phyloP scores from a whole-genome alignment of 352 stramenopile species.

The Pythium aristosporum region DNA sequence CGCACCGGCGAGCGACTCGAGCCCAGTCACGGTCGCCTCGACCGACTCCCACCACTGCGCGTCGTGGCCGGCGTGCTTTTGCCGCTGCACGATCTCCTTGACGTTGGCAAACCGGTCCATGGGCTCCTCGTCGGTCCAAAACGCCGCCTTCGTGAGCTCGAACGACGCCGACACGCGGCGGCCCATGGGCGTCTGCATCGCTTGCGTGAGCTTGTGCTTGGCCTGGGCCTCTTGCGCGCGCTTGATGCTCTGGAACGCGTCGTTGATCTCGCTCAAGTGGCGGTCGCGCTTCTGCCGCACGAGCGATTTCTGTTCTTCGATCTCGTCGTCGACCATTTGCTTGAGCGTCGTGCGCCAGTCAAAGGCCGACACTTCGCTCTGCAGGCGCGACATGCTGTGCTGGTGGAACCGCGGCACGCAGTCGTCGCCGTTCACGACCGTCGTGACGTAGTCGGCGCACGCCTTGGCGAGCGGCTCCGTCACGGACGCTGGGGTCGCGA shows the following conservation, averaged over 20 bases:
- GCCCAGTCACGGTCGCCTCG: constrained; percentile 43
- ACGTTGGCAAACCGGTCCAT: constrained; percentile 53
- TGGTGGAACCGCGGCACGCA: constrained; percentile 80
- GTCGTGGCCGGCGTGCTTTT: constrained; percentile 25
- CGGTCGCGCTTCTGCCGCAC: constrained; percentile 48
- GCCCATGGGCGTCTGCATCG: constrained; percentile 9
- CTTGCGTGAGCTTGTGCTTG: constrained; percentile 40
- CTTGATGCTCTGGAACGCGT: constrained; percentile 44
- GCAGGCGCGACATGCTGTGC: constrained; percentile 64
- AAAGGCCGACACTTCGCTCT: constrained; percentile 64
- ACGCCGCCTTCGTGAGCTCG: constrained; percentile 49
- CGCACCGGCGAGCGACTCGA: constrained; percentile 44
- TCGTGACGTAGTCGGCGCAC: constrained; percentile 63
- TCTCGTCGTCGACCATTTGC: constrained; percentile 54
- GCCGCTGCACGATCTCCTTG: constrained; percentile 54
- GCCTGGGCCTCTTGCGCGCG: constrained; percentile 43
- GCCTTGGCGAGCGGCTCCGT: constrained; percentile 53
- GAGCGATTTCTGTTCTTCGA: constrained; percentile 52
- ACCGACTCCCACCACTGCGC: constrained; percentile 47
- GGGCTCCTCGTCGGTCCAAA: constrained; percentile 54
- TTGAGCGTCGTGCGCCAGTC: constrained; percentile 63
- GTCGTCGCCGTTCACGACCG: constrained; percentile 78
- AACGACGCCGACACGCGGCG: constrained; percentile 49
- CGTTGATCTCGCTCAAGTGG: constrained; percentile 46
- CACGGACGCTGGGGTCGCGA: constrained; percentile 71